Evolutionary conservation across 805 yeast species (phyloP), one percentile per base, ranked within the genome.

Genomic region (Suhomyces pyralidae): DNA sequence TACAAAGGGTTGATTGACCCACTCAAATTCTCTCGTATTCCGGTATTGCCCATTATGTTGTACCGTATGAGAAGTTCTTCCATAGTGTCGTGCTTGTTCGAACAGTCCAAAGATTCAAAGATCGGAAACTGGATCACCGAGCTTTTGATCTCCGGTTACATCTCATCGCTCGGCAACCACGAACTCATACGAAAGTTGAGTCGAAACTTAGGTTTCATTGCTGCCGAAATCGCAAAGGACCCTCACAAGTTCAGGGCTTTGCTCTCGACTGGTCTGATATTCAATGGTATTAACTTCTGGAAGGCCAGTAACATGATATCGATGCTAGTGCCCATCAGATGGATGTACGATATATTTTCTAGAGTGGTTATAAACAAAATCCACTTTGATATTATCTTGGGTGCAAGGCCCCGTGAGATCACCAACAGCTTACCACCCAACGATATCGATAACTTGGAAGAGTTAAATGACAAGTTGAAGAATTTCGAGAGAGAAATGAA

Each of bases 141-240:
- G 54, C 51, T 70, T 14, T 67, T 73, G 63, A 58, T 74, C 7
- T 62, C 59, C 53, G 69, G 68, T n/a, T 75, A 70, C 55, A 58
- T 74, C 14, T 68, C 75, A 12, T 67, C 75, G 8, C 56, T 73
- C 51, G 77, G 78, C 3, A 60, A 66, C 53, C 77, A 74, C 54
- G 59, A 62, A 25, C 58, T 75, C 40, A 52, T 63, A 7, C 51
- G 59, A 30, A 50, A 55, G 10, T 20, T 73, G 14, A 40, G 52
- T 32, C 17, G 36, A 7, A 65, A 66, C 46, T 1, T 54, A 14
- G 46, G 38, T 12, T 9, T 17, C 14, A 25, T 46, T 12, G n/a
- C 36, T 24, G 7, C 46, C 1, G 30, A n/a, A 7, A 7, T 34
- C 7, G 12, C 43, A 15, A 38, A 43, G 30, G 45, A 51, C 14